Percentiles rank a stretch among this genome's conserved stretches.
These are phyloP conservation scores for Solanum habrochaites DNA, from an alignment of 257 asterid species.

Conservation along the genomic window DNA sequence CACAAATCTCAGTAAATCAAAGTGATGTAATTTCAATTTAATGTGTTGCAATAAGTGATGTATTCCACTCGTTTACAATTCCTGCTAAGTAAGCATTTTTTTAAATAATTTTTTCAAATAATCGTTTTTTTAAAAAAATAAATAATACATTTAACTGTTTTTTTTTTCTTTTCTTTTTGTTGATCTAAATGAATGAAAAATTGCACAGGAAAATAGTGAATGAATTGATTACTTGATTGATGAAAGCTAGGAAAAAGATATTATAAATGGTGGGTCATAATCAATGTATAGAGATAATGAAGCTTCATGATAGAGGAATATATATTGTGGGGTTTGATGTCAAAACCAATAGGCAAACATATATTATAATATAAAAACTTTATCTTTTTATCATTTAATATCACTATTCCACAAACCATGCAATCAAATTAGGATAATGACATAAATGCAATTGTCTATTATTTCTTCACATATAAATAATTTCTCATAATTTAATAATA, in stretches of 20 bases:
- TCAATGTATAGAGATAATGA: neutral
- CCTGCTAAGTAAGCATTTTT: too few relatives aligned
- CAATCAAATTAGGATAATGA: neutral
- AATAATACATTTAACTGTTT: too few relatives aligned
- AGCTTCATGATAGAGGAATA: neutral
- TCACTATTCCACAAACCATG: neutral
- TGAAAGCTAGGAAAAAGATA: neutral
- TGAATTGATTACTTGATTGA: neutral
- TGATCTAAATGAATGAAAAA: neutral
- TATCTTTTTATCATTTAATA: neutral
- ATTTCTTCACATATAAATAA: neutral
- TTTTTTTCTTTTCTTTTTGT: neutral
- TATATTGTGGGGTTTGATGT: neutral
- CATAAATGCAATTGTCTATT: neutral
- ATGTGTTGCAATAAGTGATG: too few relatives aligned
- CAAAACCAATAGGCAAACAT: neutral
- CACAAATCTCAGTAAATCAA: too few relatives aligned
- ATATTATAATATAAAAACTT: neutral
- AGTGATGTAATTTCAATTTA: too few relatives aligned
- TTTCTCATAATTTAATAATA: neutral
- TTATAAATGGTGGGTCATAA: neutral
- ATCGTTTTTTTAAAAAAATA: too few relatives aligned
- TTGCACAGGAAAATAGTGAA: neutral
- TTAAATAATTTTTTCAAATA: too few relatives aligned
- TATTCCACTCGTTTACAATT: too few relatives aligned